These are phyloP conservation scores for Rosa lucieae DNA, from an alignment of 306 rosid genomes.

Conservation along the genomic window DNA sequence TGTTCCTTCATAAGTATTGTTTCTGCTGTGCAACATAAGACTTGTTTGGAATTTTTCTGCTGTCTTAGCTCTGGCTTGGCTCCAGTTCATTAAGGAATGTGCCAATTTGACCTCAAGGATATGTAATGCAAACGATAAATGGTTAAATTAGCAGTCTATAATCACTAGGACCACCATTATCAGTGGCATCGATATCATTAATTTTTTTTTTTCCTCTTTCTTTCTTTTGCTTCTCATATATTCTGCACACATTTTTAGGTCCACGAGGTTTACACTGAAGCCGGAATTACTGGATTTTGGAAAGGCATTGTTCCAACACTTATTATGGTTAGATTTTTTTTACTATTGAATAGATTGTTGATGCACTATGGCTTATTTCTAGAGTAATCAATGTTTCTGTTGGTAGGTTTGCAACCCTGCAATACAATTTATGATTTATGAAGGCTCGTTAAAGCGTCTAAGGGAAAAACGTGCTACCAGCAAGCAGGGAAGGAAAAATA, in stretches of 20 bases:
- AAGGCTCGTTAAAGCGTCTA: slow-evolving; percentile 60
- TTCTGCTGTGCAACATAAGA: slow-evolving; percentile 4
- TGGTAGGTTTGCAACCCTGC: slow-evolving; percentile 83
- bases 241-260: slow-evolving; percentile 34
- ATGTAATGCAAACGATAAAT: neutral
- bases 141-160: neutral
- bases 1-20: slow-evolving; percentile 1
- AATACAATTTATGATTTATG: slow-evolving; percentile 82
- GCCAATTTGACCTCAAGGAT: neutral
- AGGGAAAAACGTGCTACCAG: slow-evolving; percentile 51
- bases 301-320: slow-evolving; percentile 84
- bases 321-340: slow-evolving; percentile 62
- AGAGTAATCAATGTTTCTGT: slow-evolving; percentile 23
- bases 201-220: neutral
- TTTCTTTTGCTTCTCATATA: neutral
- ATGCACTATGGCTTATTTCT: neutral
- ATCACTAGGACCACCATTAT: neutral
- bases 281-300: slow-evolving; percentile 77
- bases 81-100: neutral
- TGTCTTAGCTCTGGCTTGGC: neutral
- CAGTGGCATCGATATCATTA: neutral
- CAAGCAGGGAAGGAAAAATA: slow-evolving; percentile 42
- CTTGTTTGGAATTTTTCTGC: neutral
- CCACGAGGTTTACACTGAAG: slow-evolving; percentile 60
- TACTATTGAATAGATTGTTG: slow-evolving; percentile 12